Conservation (phyloP, 257 asterid genomes). For the Scutellaria minor region DNA sequence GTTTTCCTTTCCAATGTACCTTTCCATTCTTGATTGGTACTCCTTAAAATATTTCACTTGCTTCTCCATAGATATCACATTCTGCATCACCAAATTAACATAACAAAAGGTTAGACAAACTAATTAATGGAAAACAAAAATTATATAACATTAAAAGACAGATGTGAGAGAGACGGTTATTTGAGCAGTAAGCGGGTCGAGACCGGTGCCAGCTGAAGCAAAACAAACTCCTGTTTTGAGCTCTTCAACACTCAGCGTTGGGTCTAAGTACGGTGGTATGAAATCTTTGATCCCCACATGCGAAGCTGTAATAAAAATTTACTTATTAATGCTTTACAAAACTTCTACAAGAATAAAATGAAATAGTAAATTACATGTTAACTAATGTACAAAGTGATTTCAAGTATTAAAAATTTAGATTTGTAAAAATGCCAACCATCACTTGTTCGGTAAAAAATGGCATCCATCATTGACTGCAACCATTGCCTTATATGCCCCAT, state of each 20-base stretch:
- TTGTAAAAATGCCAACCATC: no score
- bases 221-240: slow-evolving; percentile 79
- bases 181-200: slow-evolving; percentile 66
- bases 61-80: slow-evolving; percentile 46
- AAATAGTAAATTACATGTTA: no score
- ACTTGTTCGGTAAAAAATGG: no score
- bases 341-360: neutral
- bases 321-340: neutral
- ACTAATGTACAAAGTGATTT: neutral
- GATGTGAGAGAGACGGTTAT: slow-evolving; percentile 37
- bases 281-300: slow-evolving; percentile 63
- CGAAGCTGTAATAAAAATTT: slow-evolving; percentile 45
- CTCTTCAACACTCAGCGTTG: slow-evolving; percentile 58
- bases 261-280: slow-evolving; percentile 76
- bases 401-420: neutral
- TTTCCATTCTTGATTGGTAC: slow-evolving; percentile 53
- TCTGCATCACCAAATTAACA: slow-evolving; percentile 40
- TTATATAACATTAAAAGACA: neutral
- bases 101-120: neutral
- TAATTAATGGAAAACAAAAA: neutral
- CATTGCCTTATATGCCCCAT: no score
- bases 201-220: slow-evolving; percentile 78
- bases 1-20: slow-evolving; percentile 48
- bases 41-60: slow-evolving; percentile 60
- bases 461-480: no score